Percentiles rank a stretch among this genome's conserved stretches.
phyloP scores from a whole-genome alignment of 1,139 yeast species.

The Kazachstania sp. region DNA sequence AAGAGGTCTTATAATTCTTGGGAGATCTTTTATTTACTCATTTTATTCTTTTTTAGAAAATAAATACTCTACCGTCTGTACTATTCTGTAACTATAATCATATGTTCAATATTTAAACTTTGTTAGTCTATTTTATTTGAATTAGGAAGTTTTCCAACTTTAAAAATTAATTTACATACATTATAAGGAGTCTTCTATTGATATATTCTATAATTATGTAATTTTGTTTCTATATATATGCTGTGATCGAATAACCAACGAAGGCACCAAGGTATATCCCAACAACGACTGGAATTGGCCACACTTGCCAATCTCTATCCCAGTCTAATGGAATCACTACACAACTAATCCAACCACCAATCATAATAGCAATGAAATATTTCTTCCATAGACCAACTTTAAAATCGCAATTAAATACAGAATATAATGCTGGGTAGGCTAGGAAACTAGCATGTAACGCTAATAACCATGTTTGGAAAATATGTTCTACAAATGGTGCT shows the following conservation, averaged over 20 bases:
- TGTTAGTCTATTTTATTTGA: too few relatives aligned
- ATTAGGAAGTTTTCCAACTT: too few relatives aligned
- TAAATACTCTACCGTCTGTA: background rate
- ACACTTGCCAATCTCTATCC: slow-evolving; percentile 96
- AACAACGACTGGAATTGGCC: slow-evolving; percentile 88
- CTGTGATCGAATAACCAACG: slow-evolving; percentile 40
- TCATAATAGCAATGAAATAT: slow-evolving; percentile 40
- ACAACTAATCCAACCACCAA: slow-evolving; percentile 91
- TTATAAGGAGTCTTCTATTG: too few relatives aligned
- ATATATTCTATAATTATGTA: background rate
- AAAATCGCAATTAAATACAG: slow-evolving; percentile 52
- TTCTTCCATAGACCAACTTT: slow-evolving; percentile 41
- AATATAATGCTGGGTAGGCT: slow-evolving; percentile 48
- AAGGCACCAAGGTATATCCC: slow-evolving; percentile 73
- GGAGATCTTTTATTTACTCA: background rate
- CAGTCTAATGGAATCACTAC: slow-evolving; percentile 92
- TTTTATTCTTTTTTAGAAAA: background rate
- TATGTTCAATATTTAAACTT: background rate
- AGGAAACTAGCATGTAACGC: slow-evolving; percentile 59
- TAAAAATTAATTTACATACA: too few relatives aligned
- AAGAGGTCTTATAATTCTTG: background rate
- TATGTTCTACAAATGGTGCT: slow-evolving; percentile 60
- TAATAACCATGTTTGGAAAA: slow-evolving; percentile 53
- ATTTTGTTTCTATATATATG: slow-evolving; percentile 17
- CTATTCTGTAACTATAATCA: background rate